Base-by-base conservation (phyloP, 1,284 basidiomycete species). In the Fomes fomentarius region DNA sequence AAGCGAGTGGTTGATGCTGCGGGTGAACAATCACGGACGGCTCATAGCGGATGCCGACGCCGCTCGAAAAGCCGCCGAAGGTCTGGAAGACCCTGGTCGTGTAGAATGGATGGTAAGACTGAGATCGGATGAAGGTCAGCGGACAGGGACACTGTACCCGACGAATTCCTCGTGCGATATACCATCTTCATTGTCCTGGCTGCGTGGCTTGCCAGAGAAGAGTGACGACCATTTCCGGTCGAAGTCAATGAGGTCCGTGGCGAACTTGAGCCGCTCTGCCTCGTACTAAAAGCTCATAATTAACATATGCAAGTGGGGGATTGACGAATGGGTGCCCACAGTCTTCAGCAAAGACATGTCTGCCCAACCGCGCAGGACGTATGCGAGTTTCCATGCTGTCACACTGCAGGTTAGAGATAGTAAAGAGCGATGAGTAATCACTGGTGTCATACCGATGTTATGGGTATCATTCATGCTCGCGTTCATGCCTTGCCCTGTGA, bases 391-490 rank as follows among this genome's bases (percentile, higher is more conserved):
- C 91, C 91, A 93, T 2, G 79, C 86, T 84, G 50, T n/a, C n/a
- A n/a, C n/a, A n/a, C n/a, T n/a, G 22, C 15, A 11, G 21, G 12
- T 15, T 15, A 2, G 10, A 14, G 7, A 22, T 21, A 30, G 28
- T 10, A 10, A n/a, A 15, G 0, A 7, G 2, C 10, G 6, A 14
- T 9, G 9, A 6, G 22, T 3, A 8, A 21, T 8, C 5, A 4
- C 12, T 2, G 10, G 7, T 12, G 1, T 63, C 70, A 11, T 38
- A 84, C 85, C 78, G 15, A 93, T 77, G 64, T 93, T 93, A 61
- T 91, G 90, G 10, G 86, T 83, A 65, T 94, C 91, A 57, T 87
- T 89, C 89, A 93, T 93, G 62, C 88, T 89, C 2, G 82, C 83
- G 64, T 87, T 86, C 84, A 85, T 85, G 1, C 83, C 83, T 64